Evolutionary conservation across 2,329 filamentous ascomycete genomes (phyloP).

Genomic region (Xylariaceae sp.): DNA sequence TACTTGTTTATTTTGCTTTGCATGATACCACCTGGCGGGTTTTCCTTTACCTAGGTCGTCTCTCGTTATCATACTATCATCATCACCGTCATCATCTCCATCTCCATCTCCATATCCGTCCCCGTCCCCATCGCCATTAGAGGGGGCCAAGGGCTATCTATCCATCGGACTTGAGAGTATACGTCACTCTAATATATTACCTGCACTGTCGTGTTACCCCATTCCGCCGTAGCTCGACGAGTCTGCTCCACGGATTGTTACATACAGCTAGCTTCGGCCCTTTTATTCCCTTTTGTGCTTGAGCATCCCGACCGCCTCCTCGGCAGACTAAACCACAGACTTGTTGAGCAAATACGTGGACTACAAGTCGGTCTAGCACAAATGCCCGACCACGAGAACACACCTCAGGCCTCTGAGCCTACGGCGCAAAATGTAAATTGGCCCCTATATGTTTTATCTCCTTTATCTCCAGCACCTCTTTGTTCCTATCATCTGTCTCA

Average conservation of each 20-base stretch:
- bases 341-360: conserved; percentile 30
- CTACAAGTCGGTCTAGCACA: conserved; percentile 22
- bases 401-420: conserved; percentile 31
- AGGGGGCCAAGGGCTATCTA: too few relatives aligned
- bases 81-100: too few relatives aligned
- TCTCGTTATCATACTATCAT: neutral
- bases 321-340: conserved; percentile 26
- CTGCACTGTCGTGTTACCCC: conserved; percentile 21
- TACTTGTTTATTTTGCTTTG: conserved; percentile 11
- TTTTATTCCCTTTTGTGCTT: conserved; percentile 30
- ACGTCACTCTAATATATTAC: conserved; percentile 18
- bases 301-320: conserved; percentile 25
- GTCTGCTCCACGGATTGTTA: conserved; percentile 26
- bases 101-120: neutral
- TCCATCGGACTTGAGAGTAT: conserved; percentile 9
- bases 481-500: conserved; percentile 1
- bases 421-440: conserved; percentile 36
- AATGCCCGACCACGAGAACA: conserved; percentile 37
- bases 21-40: conserved; percentile 11
- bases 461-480: conserved; percentile 4
- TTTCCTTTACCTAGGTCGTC: too few relatives aligned
- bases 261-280: conserved; percentile 33
- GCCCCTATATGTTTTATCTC: conserved; percentile 2
- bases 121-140: conserved; percentile 4
- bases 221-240: conserved; percentile 15